A percentile compares a stretch with the other conserved stretches of the same genome.
phyloP scores from a whole-genome alignment of 768 basidiomycete genomes.

The Psilocybe cubensis region DNA sequence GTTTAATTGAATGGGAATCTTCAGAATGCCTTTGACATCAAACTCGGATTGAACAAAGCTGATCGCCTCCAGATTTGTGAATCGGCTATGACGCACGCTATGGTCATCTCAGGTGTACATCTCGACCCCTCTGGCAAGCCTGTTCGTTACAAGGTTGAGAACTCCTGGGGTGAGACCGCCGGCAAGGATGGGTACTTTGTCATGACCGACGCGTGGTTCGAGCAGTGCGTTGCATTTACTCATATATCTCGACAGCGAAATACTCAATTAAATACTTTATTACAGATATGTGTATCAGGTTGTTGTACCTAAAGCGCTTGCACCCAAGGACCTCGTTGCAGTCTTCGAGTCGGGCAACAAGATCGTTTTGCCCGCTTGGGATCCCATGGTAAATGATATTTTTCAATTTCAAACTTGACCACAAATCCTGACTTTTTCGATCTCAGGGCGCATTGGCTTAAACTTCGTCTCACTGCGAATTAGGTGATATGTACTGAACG shows the following conservation, averaged over 20 bases:
- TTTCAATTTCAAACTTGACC: not conserved
- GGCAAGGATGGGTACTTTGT: slow-evolving; percentile 90
- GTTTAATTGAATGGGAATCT: not conserved
- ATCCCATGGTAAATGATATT: slow-evolving; percentile 70
- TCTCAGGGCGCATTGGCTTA: slow-evolving; percentile 23
- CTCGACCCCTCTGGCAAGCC: slow-evolving; percentile 75
- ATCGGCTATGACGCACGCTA: slow-evolving; percentile 93
- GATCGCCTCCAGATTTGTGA: slow-evolving; percentile 83
- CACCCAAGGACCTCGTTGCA: slow-evolving; percentile 79
- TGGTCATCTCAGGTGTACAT: slow-evolving; percentile 94
- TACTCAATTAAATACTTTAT: not conserved
- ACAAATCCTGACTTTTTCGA: slow-evolving; percentile 1
- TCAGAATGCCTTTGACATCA: slow-evolving; percentile 83
- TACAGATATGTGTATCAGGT: slow-evolving; percentile 89
- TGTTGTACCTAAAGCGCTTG: slow-evolving; percentile 81
- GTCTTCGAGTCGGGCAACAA: slow-evolving; percentile 73
- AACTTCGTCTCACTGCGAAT: not conserved
- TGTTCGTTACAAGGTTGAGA: slow-evolving; percentile 95
- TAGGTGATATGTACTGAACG: no score
- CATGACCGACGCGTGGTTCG: slow-evolving; percentile 94
- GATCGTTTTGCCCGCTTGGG: slow-evolving; percentile 85
- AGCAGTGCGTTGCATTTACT: slow-evolving; percentile 58
- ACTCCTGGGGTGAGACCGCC: slow-evolving; percentile 83
- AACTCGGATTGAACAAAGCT: slow-evolving; percentile 80
- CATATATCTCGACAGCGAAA: not conserved